phyloP scores from a whole-genome alignment of 108 stramenopile genomes.

The Cyclostephanos tholiformis region DNA sequence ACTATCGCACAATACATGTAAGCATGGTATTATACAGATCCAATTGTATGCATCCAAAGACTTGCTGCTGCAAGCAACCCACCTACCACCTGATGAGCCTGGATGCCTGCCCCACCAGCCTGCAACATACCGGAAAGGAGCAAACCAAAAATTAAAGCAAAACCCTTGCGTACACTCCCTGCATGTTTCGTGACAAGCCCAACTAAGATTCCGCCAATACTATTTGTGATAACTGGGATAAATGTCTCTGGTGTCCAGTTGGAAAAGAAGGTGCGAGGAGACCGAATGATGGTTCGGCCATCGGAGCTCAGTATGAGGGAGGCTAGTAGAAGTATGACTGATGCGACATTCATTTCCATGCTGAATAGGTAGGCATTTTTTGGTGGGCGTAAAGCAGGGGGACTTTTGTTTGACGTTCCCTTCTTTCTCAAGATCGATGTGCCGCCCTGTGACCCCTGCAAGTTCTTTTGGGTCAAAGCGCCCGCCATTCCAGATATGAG shows the following conservation, averaged over 20 bases:
- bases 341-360: constrained; percentile 76
- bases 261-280: constrained; percentile 39
- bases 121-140: constrained; percentile 67
- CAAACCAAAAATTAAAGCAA: constrained; percentile 81
- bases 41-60: constrained; percentile 61
- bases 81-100: constrained; percentile 57
- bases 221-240: constrained; percentile 73
- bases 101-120: constrained; percentile 54
- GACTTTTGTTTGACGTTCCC: background rate
- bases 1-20: background rate
- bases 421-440: constrained; percentile 27
- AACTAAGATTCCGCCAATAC: constrained; percentile 85
- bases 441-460: constrained; percentile 53
- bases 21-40: background rate
- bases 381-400: constrained; percentile 27
- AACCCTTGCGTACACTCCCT: constrained; percentile 81
- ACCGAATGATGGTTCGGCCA: constrained; percentile 44
- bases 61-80: constrained; percentile 59
- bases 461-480: constrained; percentile 75
- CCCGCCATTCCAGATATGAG: constrained; percentile 81
- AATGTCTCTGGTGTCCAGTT: constrained; percentile 71
- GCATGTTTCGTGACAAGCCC: constrained; percentile 89
- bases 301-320: constrained; percentile 53
- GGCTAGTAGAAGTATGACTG: constrained; percentile 45
- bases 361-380: constrained; percentile 70